These are phyloP conservation scores for Colletotrichum sp. DNA, from an alignment of 2,329 filamentous ascomycete genomes.

Conservation along the genomic window DNA sequence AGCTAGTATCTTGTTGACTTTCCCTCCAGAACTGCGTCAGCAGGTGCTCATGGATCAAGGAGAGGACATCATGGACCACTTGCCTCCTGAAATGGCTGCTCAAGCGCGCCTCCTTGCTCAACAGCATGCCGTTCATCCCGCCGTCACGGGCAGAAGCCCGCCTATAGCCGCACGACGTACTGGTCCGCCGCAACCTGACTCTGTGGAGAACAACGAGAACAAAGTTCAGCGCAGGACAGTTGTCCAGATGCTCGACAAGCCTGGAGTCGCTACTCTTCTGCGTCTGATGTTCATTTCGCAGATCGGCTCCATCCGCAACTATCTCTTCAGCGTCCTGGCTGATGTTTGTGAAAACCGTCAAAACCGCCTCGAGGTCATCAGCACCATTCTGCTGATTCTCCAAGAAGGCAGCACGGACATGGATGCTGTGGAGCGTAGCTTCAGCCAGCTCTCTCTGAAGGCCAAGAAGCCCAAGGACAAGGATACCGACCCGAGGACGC, in stretches of 20 bases:
- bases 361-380: slow-evolving; percentile 92
- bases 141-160: slow-evolving; percentile 34
- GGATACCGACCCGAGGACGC: slow-evolving; percentile 71
- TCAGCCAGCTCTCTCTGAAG: slow-evolving; percentile 88
- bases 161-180: slow-evolving; percentile 27
- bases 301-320: slow-evolving; percentile 82
- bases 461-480: slow-evolving; percentile 80
- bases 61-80: slow-evolving; percentile 80
- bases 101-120: slow-evolving; percentile 67
- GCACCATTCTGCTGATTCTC: slow-evolving; percentile 88
- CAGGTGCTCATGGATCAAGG: slow-evolving; percentile 92
- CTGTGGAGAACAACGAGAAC: slow-evolving; percentile 53
- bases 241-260: slow-evolving; percentile 96
- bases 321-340: slow-evolving; percentile 85
- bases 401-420: slow-evolving; percentile 96
- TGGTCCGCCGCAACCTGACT: slow-evolving; percentile 17
- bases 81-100: slow-evolving; percentile 85
- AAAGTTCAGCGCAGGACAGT: slow-evolving; percentile 81
- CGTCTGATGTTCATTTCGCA: slow-evolving; percentile 99
- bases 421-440: slow-evolving; percentile 92
- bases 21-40: slow-evolving; percentile 83
- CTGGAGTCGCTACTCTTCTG: slow-evolving; percentile 92
- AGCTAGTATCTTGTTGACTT: slow-evolving; percentile 88
- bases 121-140: slow-evolving; percentile 34
- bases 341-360: slow-evolving; percentile 97